Evolutionary conservation across 257 asterid species (phyloP).

Genomic region (Solanum bulbocastanum): DNA sequence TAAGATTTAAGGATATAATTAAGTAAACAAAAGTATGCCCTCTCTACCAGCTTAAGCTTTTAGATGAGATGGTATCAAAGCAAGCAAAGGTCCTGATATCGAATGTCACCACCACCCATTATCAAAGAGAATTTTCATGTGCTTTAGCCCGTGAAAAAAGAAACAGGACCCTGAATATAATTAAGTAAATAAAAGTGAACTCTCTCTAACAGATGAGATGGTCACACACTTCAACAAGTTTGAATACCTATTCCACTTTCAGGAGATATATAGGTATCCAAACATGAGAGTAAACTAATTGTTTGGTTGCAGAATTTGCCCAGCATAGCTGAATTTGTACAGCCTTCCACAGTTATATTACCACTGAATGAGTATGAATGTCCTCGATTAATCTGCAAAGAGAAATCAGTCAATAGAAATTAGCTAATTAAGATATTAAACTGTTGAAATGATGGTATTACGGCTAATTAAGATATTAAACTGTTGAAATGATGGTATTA

Average conservation of each 20-base stretch:
- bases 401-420: not conserved
- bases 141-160: not conserved
- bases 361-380: conserved; percentile 53
- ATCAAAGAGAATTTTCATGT: not conserved
- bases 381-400: conserved; percentile 83
- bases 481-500: not conserved
- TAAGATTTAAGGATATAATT: not conserved
- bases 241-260: conserved; percentile 13
- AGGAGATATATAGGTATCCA: conserved; percentile 24
- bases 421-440: not conserved
- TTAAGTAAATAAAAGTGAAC: not conserved
- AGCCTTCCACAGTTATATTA: conserved; percentile 80
- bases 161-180: not conserved
- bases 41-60: not conserved
- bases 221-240: not conserved
- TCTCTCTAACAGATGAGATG: not conserved
- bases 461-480: not conserved
- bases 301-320: conserved; percentile 93
- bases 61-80: not conserved
- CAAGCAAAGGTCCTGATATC: not conserved
- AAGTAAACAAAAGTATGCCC: not conserved
- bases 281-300: conserved; percentile 53
- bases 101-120: not conserved
- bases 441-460: not conserved
- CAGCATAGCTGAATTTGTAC: conserved; percentile 40